Evolutionary conservation across 2,329 filamentous ascomycete genomes (phyloP).

Genomic region (Ophiobolus disseminans): DNA sequence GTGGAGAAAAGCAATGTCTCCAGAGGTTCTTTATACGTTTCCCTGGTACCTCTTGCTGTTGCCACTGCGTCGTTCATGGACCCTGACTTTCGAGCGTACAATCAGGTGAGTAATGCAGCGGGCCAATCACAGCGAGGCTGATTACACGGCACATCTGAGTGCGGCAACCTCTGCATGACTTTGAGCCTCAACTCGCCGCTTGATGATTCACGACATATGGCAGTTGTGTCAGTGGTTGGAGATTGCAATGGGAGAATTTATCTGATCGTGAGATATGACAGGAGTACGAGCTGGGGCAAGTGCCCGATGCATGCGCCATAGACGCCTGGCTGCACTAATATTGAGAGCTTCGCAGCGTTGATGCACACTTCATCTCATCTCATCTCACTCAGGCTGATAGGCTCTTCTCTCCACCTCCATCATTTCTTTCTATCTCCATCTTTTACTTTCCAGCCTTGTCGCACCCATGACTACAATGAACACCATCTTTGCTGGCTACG

Average conservation of each 20-base stretch:
- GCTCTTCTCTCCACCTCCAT: too few relatives aligned
- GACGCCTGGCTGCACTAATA: too few relatives aligned
- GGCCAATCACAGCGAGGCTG: conserved; percentile 40
- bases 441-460: neutral
- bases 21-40: conserved; percentile 29
- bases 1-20: conserved; percentile 8
- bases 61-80: conserved; percentile 23
- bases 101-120: conserved; percentile 26
- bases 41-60: conserved; percentile 6
- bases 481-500: conserved; percentile 52
- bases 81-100: conserved; percentile 18
- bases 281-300: too few relatives aligned
- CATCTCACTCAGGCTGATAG: too few relatives aligned
- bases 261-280: too few relatives aligned
- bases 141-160: conserved; percentile 31
- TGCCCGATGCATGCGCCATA: too few relatives aligned
- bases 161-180: conserved; percentile 7
- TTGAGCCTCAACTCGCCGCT: conserved; percentile 29
- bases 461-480: conserved; percentile 54
- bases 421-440: neutral
- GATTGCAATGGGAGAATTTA: conserved; percentile 9
- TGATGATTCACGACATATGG: conserved; percentile 30
- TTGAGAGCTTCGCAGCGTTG: too few relatives aligned
- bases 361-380: too few relatives aligned
- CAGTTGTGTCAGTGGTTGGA: conserved; percentile 27